These are phyloP conservation scores for Phytophthora lateralis DNA, from an alignment of 352 stramenopile genomes.

Conservation along the genomic window DNA sequence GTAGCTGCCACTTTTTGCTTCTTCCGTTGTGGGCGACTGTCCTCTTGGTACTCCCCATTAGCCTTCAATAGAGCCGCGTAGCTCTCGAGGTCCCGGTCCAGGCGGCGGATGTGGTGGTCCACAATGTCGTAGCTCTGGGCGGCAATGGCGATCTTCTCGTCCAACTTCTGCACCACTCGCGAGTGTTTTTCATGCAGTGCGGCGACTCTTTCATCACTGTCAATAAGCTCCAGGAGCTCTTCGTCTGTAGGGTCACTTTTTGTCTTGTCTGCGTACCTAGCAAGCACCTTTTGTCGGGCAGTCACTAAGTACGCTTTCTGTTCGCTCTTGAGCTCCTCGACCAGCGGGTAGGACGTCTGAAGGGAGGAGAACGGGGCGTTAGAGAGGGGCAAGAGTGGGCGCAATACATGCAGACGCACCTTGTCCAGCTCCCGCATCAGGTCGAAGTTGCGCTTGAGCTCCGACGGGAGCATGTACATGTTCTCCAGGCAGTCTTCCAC, in stretches of 20 bases:
- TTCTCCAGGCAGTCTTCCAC: constrained; percentile 88
- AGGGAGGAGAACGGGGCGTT: neutral
- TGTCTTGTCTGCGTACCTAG: constrained; percentile 55
- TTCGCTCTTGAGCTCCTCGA: constrained; percentile 72
- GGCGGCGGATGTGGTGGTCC: constrained; percentile 83
- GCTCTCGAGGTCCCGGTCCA: constrained; percentile 79
- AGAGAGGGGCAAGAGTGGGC: neutral
- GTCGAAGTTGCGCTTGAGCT: constrained; percentile 91
- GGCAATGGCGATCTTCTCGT: constrained; percentile 89
- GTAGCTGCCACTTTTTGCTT: constrained; percentile 52
- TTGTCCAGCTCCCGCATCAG: constrained; percentile 90
- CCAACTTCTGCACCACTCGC: constrained; percentile 82
- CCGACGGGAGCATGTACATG: constrained; percentile 90
- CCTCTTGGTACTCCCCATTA: constrained; percentile 83
- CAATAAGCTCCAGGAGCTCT: constrained; percentile 73
- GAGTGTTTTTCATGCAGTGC: constrained; percentile 62
- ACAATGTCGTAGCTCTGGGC: constrained; percentile 88
- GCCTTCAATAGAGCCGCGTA: constrained; percentile 74
- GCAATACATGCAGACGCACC: constrained; percentile 33
- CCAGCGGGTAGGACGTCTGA: constrained; percentile 76
- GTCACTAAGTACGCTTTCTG: constrained; percentile 69
- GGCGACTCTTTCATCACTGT: constrained; percentile 27
- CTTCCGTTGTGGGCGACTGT: constrained; percentile 52
- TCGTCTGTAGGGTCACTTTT: constrained; percentile 60
- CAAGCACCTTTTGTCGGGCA: constrained; percentile 67